Conservation (phyloP, 2,329 filamentous ascomycete genomes). For the Lasiodiplodia citricola region DNA sequence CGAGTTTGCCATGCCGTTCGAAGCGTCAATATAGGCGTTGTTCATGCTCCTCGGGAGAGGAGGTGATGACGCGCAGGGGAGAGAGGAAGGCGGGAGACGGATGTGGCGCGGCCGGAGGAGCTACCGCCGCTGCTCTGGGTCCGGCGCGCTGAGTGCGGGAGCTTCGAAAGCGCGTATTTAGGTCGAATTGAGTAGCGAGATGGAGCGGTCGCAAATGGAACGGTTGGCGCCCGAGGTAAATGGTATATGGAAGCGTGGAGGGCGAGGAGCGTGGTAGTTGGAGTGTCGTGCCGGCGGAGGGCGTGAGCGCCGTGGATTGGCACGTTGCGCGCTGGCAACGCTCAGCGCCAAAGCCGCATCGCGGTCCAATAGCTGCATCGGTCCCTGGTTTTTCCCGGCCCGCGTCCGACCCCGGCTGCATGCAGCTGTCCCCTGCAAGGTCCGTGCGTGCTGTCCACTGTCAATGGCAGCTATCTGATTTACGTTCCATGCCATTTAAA, state of each 20-base stretch:
- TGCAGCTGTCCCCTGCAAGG: not conserved
- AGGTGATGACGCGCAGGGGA: not conserved
- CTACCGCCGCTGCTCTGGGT: not conserved
- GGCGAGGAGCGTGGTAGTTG: not conserved
- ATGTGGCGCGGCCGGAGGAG: not conserved
- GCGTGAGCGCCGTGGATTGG: constrained; percentile 9
- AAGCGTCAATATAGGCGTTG: constrained; percentile 30
- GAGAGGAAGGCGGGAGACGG: not conserved
- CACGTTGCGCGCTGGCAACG: not conserved
- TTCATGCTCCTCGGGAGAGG: constrained; percentile 16
- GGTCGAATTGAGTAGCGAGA: not conserved
- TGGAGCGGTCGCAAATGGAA: not conserved
- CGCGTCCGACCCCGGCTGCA: not conserved
- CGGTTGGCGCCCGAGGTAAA: too few species aligned
- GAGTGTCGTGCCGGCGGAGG: not conserved
- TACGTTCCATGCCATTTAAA: not conserved
- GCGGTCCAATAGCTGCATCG: not conserved
- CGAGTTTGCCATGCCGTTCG: constrained; percentile 30
- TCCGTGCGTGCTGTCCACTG: not conserved
- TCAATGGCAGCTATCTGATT: not conserved
- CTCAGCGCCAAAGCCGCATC: constrained; percentile 4
- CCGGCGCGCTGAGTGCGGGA: constrained; percentile 1
- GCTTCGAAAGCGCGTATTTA: not conserved
- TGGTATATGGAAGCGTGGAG: not conserved
- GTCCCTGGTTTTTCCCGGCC: constrained; percentile 7